Evolutionary conservation across 306 rosid species (phyloP), one percentile per base, ranked within the genome.

Genomic region (Cicer chorassanicum): DNA sequence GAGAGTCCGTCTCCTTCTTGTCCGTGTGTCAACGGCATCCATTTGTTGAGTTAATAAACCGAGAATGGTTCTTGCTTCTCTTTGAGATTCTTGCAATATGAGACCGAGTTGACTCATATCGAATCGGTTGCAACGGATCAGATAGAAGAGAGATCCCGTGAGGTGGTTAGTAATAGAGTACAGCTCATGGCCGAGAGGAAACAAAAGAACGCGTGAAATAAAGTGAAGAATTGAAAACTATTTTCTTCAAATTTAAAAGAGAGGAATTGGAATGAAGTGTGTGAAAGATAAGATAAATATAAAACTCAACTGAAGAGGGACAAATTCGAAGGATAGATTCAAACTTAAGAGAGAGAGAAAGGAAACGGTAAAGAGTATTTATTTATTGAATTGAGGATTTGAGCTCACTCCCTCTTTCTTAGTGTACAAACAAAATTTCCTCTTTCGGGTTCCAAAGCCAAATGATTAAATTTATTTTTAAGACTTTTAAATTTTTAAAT

Each of bases 71-170:
- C 88, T 84, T 15, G 86, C 60, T 29, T 84, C 96, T 24, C 87
- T 76, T 10, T 87, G 96, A 65, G 83, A 80, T 80, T 90, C 97
- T 86, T 88, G 98, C 80, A 94, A 76, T 16, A 91, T 73, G 11
- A 88, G 55, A 78, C 93, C 84, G 72, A 90, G 93, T 75, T 90
- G 91, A 90, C 93, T 90, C 97, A 91, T 94, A 44, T 64, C 84
- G 19, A 24, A 63, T 0, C 67, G 19, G 66, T 42, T 0, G 18
- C 8, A 9, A 63, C 16, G 82, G 85, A 83, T 81, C 62, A 42
- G 65, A 29, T 5, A 3, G 4, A 77, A 80, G 79, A 67, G 71
- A 89, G 73, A 81, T 79, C 90, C 82, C 91, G 92, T 88, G 90
- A 89, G 81, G 44, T 29, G 14, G 1, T 16, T 15, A 5, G 4